Evolutionary conservation across 2,329 filamentous ascomycete species (phyloP), one percentile per base, ranked within the genome.

Genomic region (Sporothrix pseudoabietina): DNA sequence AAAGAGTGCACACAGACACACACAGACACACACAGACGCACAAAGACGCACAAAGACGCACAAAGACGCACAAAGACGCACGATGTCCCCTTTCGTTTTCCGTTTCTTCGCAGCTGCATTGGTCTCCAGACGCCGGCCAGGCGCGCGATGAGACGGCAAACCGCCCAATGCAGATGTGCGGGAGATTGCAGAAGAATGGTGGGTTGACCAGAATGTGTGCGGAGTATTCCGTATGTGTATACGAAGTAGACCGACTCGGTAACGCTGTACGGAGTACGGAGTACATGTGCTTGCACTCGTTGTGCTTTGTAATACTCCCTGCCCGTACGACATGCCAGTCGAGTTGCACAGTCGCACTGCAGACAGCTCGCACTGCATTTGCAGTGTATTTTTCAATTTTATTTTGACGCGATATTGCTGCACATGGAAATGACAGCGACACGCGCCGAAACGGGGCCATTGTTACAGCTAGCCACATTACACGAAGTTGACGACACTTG

Each of bases 321-420:
- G 61, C 59, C 35, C 59, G 59, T 41, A 63, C 39, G 39, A 65
- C 61, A 44, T 65, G 39, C 16, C 61, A 65, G n/a, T 65, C 39
- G 39, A 44, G 61, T 65, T 1, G 35, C 39, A 47, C 61, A 44
- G 61, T 47, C 10, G 35, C 39, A 47, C 61, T 44, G 61, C 61
- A 65, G 39, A 3, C 39, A 26, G 57, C 55, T 61, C 3, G 59
- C 35, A 44, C 9, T n/a, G n/a, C 49, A 54, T 19, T n/a, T 55
- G 52, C 52, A 26, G 26, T 22, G 12, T 30, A 8, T 14, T 26
- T 22, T 14, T 19, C 47, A 52, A n/a, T 55, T 30, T 55, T 5
- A 22, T 54, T 54, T 12, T 12, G 14, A 16, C 14, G 14, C 19
- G 14, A 30, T 55, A 4, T 30, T 22, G 0, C 5, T 65, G 59